Conservation (phyloP, 108 stramenopile species). For the Parietichytrium sp. region DNA sequence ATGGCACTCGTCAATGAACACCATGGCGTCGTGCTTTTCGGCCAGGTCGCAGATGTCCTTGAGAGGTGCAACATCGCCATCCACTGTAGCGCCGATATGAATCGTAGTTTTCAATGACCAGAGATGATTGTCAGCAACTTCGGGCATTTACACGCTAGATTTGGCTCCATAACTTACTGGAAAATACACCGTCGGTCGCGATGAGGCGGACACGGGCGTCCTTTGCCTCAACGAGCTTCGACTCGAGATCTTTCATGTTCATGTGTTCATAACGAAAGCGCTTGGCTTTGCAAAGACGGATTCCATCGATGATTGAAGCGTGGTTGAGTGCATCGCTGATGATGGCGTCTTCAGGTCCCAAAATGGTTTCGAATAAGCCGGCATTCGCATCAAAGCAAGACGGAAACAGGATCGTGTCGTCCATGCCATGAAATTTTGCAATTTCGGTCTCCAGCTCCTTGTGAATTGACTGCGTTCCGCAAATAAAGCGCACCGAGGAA, state of each 20-base stretch:
- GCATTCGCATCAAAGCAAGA: slow-evolving; percentile 55
- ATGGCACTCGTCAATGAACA: slow-evolving; percentile 55
- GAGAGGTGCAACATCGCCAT: slow-evolving; percentile 40
- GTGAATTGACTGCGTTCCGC: too few relatives aligned
- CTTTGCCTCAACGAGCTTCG: neutral
- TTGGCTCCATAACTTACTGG: too few relatives aligned
- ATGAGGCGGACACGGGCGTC: slow-evolving; percentile 45
- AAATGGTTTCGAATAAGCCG: slow-evolving; percentile 47
- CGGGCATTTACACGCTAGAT: too few relatives aligned
- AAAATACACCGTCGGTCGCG: slow-evolving; percentile 55
- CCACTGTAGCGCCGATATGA: too few relatives aligned
- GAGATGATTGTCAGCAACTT: too few relatives aligned
- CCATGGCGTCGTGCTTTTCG: slow-evolving; percentile 49
- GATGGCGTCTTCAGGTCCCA: slow-evolving; percentile 48
- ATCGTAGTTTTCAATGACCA: too few relatives aligned
- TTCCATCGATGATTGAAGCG: slow-evolving; percentile 51
- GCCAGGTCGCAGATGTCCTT: slow-evolving; percentile 45
- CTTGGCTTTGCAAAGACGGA: slow-evolving; percentile 49
- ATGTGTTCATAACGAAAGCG: slow-evolving; percentile 49
- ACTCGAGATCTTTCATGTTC: slow-evolving; percentile 56
- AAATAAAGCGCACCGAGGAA: slow-evolving; percentile 39
- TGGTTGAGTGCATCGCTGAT: slow-evolving; percentile 43
- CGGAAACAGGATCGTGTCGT: slow-evolving; percentile 49
- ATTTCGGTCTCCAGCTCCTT: too few relatives aligned
- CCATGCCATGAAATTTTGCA: slow-evolving; percentile 52